A percentile compares a stretch with the other conserved stretches of the same genome.
These are phyloP conservation scores for Eleusine coracana DNA, from an alignment of 176 grass and related monocot genomes.

Conservation along the genomic window DNA sequence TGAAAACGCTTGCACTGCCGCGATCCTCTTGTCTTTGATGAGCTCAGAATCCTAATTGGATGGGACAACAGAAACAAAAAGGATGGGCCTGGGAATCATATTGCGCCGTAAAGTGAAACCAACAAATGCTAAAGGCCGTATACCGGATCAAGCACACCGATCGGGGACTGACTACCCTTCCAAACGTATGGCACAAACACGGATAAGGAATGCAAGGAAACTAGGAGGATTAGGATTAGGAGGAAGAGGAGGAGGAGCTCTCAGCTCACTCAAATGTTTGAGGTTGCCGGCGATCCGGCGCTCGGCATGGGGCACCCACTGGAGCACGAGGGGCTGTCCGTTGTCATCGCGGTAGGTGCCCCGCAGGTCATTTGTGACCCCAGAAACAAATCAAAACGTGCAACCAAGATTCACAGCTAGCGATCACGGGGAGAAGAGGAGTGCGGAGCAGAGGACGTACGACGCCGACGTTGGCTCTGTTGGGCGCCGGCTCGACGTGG, in stretches of 20 bases:
- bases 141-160: not conserved
- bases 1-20: slow-evolving; percentile 80
- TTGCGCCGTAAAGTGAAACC: not conserved
- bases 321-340: slow-evolving; percentile 80
- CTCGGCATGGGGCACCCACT: slow-evolving; percentile 86
- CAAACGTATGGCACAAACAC: not conserved
- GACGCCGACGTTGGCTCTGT: slow-evolving; percentile 92
- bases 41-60: slow-evolving; percentile 66
- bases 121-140: not conserved
- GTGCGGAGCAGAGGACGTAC: slow-evolving; percentile 36
- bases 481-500: slow-evolving; percentile 82
- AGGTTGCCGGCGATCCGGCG: slow-evolving; percentile 74
- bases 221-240: not conserved
- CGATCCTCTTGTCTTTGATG: slow-evolving; percentile 86
- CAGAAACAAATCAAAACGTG: not conserved
- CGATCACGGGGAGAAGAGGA: not conserved
- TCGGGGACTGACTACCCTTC: not conserved
- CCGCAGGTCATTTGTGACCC: slow-evolving; percentile 17
- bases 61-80: not conserved
- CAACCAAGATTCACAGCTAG: not conserved
- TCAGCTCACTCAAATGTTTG: slow-evolving; percentile 70
- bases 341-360: slow-evolving; percentile 90
- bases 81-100: not conserved
- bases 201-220: not conserved
- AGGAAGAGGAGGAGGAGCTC: slow-evolving; percentile 13